Evolutionary conservation across 1,284 basidiomycete species (phyloP), one percentile per base, ranked within the genome.

Genomic region (Limonomyces culmigenus): DNA sequence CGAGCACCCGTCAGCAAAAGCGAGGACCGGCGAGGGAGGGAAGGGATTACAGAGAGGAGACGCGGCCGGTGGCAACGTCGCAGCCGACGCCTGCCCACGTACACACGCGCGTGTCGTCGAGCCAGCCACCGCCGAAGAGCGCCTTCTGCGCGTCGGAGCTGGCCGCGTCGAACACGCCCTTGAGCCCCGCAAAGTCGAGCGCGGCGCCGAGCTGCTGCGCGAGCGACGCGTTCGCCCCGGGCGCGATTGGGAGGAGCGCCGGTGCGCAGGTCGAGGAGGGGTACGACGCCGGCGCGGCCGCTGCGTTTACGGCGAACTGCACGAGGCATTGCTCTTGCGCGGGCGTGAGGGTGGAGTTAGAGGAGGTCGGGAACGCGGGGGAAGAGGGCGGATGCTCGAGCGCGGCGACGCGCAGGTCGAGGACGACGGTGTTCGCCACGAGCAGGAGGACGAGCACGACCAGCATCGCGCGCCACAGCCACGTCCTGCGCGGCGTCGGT

Each of bases 201-300:
- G 57, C 55, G 31, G 55, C 45, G 32, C 43, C 38, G 25, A 63
- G 49, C 18, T 46, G 42, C 11, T 48, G 39, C 21, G 57, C 55
- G 32, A 55, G 46, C 5, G 50, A 31, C 33, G 58, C 53, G 5
- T 47, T 46, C 4, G 50, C 43, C 2, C 51, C 51, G 39, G 56
- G 54, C 29, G 50, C 55, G 8, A 68, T 50, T 11, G 47, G 45
- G 42, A 57, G 54, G 1, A 70, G 47, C 16, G 55, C 43, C 0
- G 65, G 45, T 18, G 66, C 53, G 43, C 67, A 70, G 3, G 59
- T 57, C 25, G 58, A 58, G 43, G 68, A 70, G 12, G 67, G 65
- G 44, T 68, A 70, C 1, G 48, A 45, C 14, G 50, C 44, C 1
- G 67, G 63, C 35, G 57, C 51, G 1, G 53, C 49, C 1, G 65